These are phyloP conservation scores for Fusarium paranaense DNA, from an alignment of 2,329 filamentous ascomycete genomes.

Conservation along the genomic window DNA sequence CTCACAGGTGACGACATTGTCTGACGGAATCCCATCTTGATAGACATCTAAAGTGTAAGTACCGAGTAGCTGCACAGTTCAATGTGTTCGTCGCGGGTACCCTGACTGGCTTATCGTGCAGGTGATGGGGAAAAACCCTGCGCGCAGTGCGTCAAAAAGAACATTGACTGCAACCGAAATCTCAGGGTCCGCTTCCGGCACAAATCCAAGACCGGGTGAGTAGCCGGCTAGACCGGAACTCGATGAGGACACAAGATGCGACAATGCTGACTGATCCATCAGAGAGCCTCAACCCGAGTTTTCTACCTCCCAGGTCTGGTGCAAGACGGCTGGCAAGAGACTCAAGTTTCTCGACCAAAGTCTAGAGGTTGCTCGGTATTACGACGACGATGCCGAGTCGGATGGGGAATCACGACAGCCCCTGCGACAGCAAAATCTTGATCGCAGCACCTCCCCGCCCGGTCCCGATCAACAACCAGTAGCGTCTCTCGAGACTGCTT, in stretches of 20 bases:
- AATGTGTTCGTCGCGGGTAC: not conserved
- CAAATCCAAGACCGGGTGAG: slow-evolving; percentile 24
- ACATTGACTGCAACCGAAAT: slow-evolving; percentile 25
- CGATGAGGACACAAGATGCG: not conserved
- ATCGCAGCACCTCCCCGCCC: not conserved
- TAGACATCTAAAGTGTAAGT: slow-evolving; percentile 35
- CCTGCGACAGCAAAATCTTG: not conserved
- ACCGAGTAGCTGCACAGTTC: not conserved
- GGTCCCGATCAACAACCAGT: not conserved
- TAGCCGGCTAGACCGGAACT: not conserved
- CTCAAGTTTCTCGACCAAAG: slow-evolving; percentile 33
- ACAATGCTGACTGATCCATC: slow-evolving; percentile 1
- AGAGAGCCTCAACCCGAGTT: slow-evolving; percentile 26
- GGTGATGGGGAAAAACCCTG: slow-evolving; percentile 33
- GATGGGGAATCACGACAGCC: slow-evolving; percentile 7
- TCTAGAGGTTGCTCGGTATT: not conserved
- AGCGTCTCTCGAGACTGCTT: not conserved
- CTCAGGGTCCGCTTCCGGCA: slow-evolving; percentile 31
- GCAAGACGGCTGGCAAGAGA: slow-evolving; percentile 27
- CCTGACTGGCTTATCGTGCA: not conserved
- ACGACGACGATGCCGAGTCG: slow-evolving; percentile 9
- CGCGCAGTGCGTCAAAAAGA: slow-evolving; percentile 31
- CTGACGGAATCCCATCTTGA: not conserved
- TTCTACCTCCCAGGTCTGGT: slow-evolving; percentile 29
- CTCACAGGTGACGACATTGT: not conserved